Evolutionary conservation across 139 green algal species (phyloP), one percentile per base, ranked within the genome.

Genomic region (Chlorella sp.): DNA sequence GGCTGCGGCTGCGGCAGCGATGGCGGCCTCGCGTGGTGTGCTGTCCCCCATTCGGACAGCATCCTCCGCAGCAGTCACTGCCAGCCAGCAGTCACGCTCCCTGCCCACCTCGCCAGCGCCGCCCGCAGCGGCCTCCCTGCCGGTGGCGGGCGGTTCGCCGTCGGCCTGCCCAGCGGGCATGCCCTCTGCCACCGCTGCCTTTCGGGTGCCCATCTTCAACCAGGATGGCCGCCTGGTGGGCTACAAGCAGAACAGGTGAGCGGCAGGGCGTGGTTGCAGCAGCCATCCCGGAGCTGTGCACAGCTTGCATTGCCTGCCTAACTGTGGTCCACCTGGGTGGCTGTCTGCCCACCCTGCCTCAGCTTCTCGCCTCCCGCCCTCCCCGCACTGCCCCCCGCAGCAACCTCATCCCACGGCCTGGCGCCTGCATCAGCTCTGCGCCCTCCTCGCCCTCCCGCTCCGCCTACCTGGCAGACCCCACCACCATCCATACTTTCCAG

Each of bases 161-260:
- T 17, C 80, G 6, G n/a, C 78, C n/a, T 32, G 57, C 63, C 18
- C 51, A 3, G 51, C 51, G 51, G 51, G 51, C 51, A 60, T 60
- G 51, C 51, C 51, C 51, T 60, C 60, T 4, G 67, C 51, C 20
- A 56, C 51, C 18, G 81, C 81, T 1, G 83, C 47, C 23, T 85
- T 62, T 74, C 64, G 85, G 26, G 23, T 86, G 67, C 85, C 85
- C n/a, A 85, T 89, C 28, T 87, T 83, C 41, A 80, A 81, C 76
- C 38, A 78, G 56, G 85, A 87, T 9, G 85, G 85, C 4, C 79
- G 44, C 44, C 57, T 89, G 36, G 78, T 89, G 67, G 85, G 85
- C 13, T 89, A 86, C 74, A 82, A 76, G 60, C 85, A 89, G 60
- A 89, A 87, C 79, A 89, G 85, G 78, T 86, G 65, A 11, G 55